These are phyloP conservation scores for Verticillium alfalfae DNA, from an alignment of 2,329 filamentous ascomycete genomes.

Conservation along the genomic window DNA sequence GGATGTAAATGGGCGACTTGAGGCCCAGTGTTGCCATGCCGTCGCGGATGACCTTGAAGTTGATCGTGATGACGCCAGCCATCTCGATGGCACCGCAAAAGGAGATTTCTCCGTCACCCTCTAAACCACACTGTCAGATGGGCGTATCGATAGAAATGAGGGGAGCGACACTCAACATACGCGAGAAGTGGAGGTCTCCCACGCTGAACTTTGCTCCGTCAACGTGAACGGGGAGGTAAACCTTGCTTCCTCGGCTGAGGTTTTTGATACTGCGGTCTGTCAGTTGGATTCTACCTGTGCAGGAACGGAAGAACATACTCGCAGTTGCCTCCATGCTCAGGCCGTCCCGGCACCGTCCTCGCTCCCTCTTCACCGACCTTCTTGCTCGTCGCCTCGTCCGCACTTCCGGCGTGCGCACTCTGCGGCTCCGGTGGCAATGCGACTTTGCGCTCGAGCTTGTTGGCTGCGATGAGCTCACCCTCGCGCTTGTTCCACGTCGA, in stretches of 20 bases:
- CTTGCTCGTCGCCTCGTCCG: slow-evolving; percentile 49
- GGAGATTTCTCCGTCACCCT: slow-evolving; percentile 86
- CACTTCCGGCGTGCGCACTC: slow-evolving; percentile 69
- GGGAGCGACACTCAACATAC: slow-evolving; percentile 22
- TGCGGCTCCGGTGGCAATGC: slow-evolving; percentile 68
- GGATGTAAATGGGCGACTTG: slow-evolving; percentile 79
- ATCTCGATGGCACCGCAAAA: slow-evolving; percentile 92
- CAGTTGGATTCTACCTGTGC: slow-evolving; percentile 9
- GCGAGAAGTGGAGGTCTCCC: slow-evolving; percentile 81
- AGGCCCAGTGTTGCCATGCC: slow-evolving; percentile 70
- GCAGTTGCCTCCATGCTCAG: slow-evolving; percentile 86
- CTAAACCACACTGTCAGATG: slow-evolving; percentile 19
- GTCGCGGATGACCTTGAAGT: slow-evolving; percentile 80
- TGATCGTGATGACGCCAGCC: slow-evolving; percentile 86
- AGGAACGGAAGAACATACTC: slow-evolving; percentile 37
- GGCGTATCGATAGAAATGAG: not conserved
- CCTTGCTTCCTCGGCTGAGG: slow-evolving; percentile 69
- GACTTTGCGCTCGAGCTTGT: slow-evolving; percentile 63
- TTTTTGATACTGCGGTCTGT: slow-evolving; percentile 61
- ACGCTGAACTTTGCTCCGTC: slow-evolving; percentile 84
- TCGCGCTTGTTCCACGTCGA: slow-evolving; percentile 81
- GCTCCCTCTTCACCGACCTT: slow-evolving; percentile 75
- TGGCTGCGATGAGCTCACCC: slow-evolving; percentile 67
- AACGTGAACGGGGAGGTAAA: slow-evolving; percentile 85
- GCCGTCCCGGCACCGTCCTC: slow-evolving; percentile 76